Evolutionary conservation across 1,284 basidiomycete species (phyloP).

Genomic region (Singerocomus inundabilis): DNA sequence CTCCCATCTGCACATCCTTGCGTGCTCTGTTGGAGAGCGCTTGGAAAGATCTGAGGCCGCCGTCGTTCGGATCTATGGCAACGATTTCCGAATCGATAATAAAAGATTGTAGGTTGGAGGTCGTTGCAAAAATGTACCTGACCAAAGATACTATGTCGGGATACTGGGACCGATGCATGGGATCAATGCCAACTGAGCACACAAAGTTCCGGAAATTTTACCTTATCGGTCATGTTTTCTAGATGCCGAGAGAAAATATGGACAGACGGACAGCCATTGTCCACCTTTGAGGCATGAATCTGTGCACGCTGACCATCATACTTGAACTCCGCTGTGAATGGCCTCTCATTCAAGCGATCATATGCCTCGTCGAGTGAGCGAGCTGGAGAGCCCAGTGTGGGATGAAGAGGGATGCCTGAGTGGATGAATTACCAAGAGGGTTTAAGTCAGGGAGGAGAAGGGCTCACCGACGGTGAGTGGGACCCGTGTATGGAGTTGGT

Average conservation of each 20-base stretch:
- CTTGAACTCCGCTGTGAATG: constrained; percentile 82
- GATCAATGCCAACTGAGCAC: constrained; percentile 6
- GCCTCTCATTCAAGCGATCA: constrained; percentile 60
- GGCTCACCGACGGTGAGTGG: constrained; percentile 70
- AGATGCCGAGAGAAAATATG: constrained; percentile 87
- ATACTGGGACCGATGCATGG: constrained; percentile 55
- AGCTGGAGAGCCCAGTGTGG: constrained; percentile 79
- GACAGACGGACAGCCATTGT: constrained; percentile 46
- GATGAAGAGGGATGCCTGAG: constrained; percentile 66
- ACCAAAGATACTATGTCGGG: constrained; percentile 78
- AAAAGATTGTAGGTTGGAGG: constrained; percentile 62
- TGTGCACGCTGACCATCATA: constrained; percentile 89
- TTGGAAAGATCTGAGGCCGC: constrained; percentile 78
- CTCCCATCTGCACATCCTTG: constrained; percentile 79
- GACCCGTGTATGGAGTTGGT: constrained; percentile 62
- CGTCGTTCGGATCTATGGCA: constrained; percentile 67
- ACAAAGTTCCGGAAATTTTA: constrained; percentile 28
- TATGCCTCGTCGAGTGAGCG: constrained; percentile 86
- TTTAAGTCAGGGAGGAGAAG: constrained; percentile 33
- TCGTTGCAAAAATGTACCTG: constrained; percentile 43
- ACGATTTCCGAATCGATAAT: constrained; percentile 86
- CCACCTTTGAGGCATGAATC: constrained; percentile 64
- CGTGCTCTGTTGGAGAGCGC: constrained; percentile 83
- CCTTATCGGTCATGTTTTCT: constrained; percentile 91
- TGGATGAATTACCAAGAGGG: constrained; percentile 10